Evolutionary conservation across 306 rosid species (phyloP), one percentile per base, ranked within the genome.

Genomic region (Corylus avellana): DNA sequence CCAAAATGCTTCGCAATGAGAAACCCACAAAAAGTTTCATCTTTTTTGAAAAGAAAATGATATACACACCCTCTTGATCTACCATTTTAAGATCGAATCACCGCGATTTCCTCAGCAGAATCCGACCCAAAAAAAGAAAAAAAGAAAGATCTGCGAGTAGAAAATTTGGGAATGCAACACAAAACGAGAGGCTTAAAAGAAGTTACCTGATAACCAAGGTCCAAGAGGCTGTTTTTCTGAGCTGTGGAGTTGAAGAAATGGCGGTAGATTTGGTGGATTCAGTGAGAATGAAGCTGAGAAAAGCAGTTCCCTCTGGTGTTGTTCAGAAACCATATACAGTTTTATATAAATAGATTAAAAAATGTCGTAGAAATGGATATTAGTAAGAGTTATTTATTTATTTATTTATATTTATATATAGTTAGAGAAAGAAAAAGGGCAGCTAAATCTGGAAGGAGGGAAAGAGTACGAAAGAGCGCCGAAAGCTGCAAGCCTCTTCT

Each of bases 401-500:
- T n/a, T 3, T 37, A 37, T 37, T 3, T 2, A 37, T 35, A 35
- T 3, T 3, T 37, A 37, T 37, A 37, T 37, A 25, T 11, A 59
- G 14, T 22, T 25, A 22, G 46, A 64, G n/a, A 17, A 16, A 63
- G 56, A 56, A 69, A 49, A 49, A 20, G 55, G 58, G 67, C 55
- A 73, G 81, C 81, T 73, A 81, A 75, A 83, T 76, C 83, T 78
- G 82, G 79, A 74, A 70, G 13, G 47, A 2, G 68, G 70, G 46
- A 46, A 70, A 75, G 73, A 78, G 63, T 76, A 85, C 83, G 80
- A 87, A 84, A 86, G 75, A 84, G 88, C 87, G 90, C 94, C 97
- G 93, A 93, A 93, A 91, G 94, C 88, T 89, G 92, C 86, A 71
- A 78, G 87, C 78, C 46, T 84, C 64, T 20, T 79, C 74, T 76